Base-by-base conservation (phyloP, 768 basidiomycete genomes). In the Tephrocybe sp. region DNA sequence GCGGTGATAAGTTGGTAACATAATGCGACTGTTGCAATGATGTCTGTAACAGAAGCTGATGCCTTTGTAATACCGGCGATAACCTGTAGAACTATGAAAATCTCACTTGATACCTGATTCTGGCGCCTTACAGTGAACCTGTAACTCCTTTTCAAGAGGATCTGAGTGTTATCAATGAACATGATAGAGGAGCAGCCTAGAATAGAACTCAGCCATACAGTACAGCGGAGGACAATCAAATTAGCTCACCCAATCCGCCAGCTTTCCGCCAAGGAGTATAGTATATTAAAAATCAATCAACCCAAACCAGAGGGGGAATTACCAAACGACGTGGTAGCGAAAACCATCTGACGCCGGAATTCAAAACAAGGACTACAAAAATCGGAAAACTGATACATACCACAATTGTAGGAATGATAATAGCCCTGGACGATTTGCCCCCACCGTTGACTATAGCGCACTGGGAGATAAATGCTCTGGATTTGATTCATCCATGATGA, bases 31-130 rank as follows among this genome's bases (percentile, higher is more conserved):
- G 70, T 73, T 1, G 71, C 70, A 17, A 71, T 34, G 25, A 72
- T 66, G 45, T 73, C 71, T 4, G 70, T 67, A 0, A 66, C 45
- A 9, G 71, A 69, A 28, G 65, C 65, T 46, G 70, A 69, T 2
- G 68, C 72, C 48, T 73, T 73, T 1, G 66, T 62, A 7, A 73
- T 44, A 2, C 70, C 72, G 36, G 70, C 68, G 51, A 67, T 66
- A 2, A 72, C 54, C 71, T 73, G 21, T 6, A 5, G 21, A 20
- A 14, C 33, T 21, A 23, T 24, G 21, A 23, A 18, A 3, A 20
- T n/a, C n/a, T n/a, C n/a, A n/a, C 15, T 36, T 4, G 9, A 26
- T 14, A 33, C 23, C 24, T 26, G 17, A 20, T 9, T n/a, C n/a
- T n/a, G 10, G 1, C 30, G 43, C 34, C 62, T 51, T 55, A 58